Conservation (phyloP, 345 rosid genomes). For the Eucalyptus curtisii region DNA sequence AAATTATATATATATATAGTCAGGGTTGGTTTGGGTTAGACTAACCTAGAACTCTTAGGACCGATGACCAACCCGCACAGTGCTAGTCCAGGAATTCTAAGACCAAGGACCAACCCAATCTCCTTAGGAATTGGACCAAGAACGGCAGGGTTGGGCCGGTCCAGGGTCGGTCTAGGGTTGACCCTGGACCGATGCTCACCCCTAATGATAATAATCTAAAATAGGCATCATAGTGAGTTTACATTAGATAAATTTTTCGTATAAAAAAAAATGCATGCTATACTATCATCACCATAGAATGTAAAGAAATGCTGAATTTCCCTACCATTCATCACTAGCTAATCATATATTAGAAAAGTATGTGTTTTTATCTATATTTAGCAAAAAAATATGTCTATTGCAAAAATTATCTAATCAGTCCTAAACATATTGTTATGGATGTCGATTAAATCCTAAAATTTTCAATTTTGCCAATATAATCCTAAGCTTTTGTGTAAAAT, state of each 20-base stretch:
- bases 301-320: neutral
- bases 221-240: neutral
- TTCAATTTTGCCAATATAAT: neutral
- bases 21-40: too few relatives aligned
- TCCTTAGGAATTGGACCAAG: too few relatives aligned
- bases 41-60: too few relatives aligned
- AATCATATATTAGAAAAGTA: neutral
- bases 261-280: neutral
- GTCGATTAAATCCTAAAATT: fast-evolving
- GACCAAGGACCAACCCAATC: too few relatives aligned
- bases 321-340: neutral
- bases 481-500: neutral
- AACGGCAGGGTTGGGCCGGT: too few relatives aligned
- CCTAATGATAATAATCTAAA: neutral
- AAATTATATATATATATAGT: too few relatives aligned
- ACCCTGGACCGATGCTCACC: too few relatives aligned
- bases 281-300: neutral
- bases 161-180: too few relatives aligned
- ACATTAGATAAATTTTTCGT: neutral
- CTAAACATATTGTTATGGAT: fast-evolving
- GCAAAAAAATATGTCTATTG: neutral
- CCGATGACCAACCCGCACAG: too few relatives aligned
- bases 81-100: too few relatives aligned
- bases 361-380: neutral
- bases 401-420: neutral